These are phyloP conservation scores for Paramicrosporidium saccamoebae DNA, from an alignment of 371 early-diverging fungal species.

Conservation along the genomic window DNA sequence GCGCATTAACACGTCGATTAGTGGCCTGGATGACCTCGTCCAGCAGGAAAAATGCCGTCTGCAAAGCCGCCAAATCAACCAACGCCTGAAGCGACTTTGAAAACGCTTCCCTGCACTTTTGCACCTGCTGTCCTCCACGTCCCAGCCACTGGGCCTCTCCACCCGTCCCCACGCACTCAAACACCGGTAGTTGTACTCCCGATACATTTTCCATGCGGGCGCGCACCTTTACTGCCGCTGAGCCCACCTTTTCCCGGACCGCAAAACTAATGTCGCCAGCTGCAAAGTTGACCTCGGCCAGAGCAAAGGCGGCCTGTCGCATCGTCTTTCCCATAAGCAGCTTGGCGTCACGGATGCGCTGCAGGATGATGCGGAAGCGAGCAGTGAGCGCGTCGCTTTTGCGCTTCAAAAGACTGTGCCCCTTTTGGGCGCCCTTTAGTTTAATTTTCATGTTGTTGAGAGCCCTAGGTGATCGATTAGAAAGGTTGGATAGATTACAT, in stretches of 20 bases:
- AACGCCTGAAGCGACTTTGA: constrained; percentile 65
- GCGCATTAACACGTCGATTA: constrained; percentile 96
- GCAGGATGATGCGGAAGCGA: constrained; percentile 71
- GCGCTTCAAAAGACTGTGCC: constrained; percentile 82
- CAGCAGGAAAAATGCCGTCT: constrained; percentile 81
- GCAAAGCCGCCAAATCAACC: constrained; percentile 79
- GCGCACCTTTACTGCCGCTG: constrained; percentile 56
- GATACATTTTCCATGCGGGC: constrained; percentile 86
- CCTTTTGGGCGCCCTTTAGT: constrained; percentile 91
- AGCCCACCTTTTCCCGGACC: constrained; percentile 65
- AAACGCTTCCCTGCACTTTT: constrained; percentile 75
- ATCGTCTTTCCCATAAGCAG: constrained; percentile 80
- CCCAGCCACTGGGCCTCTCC: constrained; percentile 87
- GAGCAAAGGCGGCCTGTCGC: constrained; percentile 85
- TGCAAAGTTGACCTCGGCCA: constrained; percentile 86
- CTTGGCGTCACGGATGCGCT: constrained; percentile 81
- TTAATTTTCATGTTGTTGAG: constrained; percentile 69
- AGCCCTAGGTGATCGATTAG: constrained; percentile 24
- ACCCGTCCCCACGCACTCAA: constrained; percentile 57
- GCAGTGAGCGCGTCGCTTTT: constrained; percentile 92
- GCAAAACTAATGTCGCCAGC: constrained; percentile 92
- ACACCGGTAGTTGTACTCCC: constrained; percentile 75
- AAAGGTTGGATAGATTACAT: constrained; percentile 1
- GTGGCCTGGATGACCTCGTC: constrained; percentile 96
- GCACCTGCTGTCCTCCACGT: constrained; percentile 85